Evolutionary conservation across 2,329 filamentous ascomycete genomes (phyloP).

Genomic region (Didymella pinodella): DNA sequence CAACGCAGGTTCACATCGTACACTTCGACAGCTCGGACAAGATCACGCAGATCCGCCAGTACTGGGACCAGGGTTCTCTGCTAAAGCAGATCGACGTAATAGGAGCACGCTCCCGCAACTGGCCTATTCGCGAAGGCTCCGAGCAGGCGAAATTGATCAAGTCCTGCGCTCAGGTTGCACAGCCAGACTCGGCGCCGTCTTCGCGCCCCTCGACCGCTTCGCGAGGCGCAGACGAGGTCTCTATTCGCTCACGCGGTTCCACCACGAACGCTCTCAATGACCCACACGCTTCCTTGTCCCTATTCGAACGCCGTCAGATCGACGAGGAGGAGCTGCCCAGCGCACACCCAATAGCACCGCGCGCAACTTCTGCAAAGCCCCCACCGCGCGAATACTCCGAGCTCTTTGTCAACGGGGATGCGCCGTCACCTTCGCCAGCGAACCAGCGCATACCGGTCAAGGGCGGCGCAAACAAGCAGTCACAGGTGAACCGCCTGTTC

Average conservation of each 20-base stretch:
- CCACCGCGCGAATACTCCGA: slow-evolving; percentile 73
- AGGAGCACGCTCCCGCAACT: slow-evolving; percentile 86
- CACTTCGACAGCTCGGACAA: slow-evolving; percentile 78
- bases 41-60: slow-evolving; percentile 86
- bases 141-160: slow-evolving; percentile 83
- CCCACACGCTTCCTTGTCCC: slow-evolving; percentile 71
- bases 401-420: slow-evolving; percentile 67
- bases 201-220: slow-evolving; percentile 48
- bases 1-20: slow-evolving; percentile 73
- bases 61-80: slow-evolving; percentile 94
- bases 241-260: slow-evolving; percentile 51
- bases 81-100: slow-evolving; percentile 95
- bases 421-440: slow-evolving; percentile 47
- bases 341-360: slow-evolving; percentile 64
- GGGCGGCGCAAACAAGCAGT: slow-evolving; percentile 60
- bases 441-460: slow-evolving; percentile 55
- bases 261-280: slow-evolving; percentile 53
- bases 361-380: slow-evolving; percentile 72
- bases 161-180: slow-evolving; percentile 55
- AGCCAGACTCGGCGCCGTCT: slow-evolving; percentile 39
- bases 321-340: slow-evolving; percentile 60
- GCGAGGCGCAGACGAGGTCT: slow-evolving; percentile 42
- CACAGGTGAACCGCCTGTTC: slow-evolving; percentile 63
- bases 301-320: slow-evolving; percentile 76
- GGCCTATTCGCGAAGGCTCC: slow-evolving; percentile 88